phyloP scores from a whole-genome alignment of 192 early-diverging fungal species.

The Backusella liffmaniae region DNA sequence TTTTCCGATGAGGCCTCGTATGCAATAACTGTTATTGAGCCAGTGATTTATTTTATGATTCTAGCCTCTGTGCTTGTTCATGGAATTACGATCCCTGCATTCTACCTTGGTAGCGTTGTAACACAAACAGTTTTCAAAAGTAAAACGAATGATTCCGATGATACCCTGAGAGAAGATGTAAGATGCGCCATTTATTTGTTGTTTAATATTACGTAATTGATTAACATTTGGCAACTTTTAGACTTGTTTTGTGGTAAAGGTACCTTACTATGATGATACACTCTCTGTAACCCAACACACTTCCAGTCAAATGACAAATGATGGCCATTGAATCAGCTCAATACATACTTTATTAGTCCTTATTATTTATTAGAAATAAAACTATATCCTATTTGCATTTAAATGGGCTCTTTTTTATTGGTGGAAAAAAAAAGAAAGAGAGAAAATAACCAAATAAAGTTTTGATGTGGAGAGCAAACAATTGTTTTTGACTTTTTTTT shows the following conservation, averaged over 20 bases:
- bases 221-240: neutral
- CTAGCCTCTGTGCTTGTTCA: conserved; percentile 76
- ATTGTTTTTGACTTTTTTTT: neutral
- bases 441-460: neutral
- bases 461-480: neutral
- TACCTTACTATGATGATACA: neutral
- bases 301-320: neutral
- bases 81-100: conserved; percentile 73
- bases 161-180: neutral
- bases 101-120: conserved; percentile 52
- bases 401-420: neutral
- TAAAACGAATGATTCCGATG: neutral
- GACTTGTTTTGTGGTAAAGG: neutral
- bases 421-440: neutral
- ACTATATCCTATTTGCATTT: neutral
- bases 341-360: neutral
- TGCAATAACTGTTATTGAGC: conserved; percentile 37
- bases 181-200: neutral
- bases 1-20: conserved; percentile 12
- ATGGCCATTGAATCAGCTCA: neutral
- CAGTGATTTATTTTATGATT: conserved; percentile 70
- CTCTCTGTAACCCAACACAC: neutral
- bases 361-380: neutral
- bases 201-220: neutral
- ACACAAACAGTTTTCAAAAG: conserved; percentile 17